Conservation (phyloP, 345 rosid genomes). For the Nasturtium officinale region DNA sequence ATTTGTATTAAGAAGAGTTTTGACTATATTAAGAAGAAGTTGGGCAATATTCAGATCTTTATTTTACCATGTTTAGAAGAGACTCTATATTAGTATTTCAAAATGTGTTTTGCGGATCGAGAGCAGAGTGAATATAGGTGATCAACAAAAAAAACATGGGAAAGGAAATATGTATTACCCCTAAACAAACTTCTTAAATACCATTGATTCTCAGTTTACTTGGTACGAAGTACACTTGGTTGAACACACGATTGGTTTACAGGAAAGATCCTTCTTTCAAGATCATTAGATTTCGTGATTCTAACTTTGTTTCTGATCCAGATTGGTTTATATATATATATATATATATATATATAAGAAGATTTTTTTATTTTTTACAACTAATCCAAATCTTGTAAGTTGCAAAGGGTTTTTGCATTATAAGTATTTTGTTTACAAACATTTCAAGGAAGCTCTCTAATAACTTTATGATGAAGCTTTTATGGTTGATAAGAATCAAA, state of each 20-base stretch:
- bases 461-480: conserved; percentile 20
- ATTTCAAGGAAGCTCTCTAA: conserved; percentile 25
- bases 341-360: background rate
- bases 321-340: background rate
- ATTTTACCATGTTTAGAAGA: background rate
- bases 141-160: background rate
- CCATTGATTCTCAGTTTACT: background rate
- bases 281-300: background rate
- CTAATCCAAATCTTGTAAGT: background rate
- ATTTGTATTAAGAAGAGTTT: background rate
- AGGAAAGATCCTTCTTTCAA: background rate
- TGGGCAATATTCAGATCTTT: no score
- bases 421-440: conserved; percentile 13
- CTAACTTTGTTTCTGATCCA: background rate
- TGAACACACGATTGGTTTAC: background rate
- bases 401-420: background rate
- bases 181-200: no score
- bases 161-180: background rate
- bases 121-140: background rate
- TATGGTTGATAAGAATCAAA: conserved; percentile 32
- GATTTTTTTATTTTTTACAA: no score
- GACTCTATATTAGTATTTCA: background rate
- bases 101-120: background rate
- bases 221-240: background rate
- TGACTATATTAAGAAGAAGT: no score